These are phyloP conservation scores for Sarocladium brachiariae DNA, from an alignment of 2,329 filamentous ascomycete species.

Conservation along the genomic window DNA sequence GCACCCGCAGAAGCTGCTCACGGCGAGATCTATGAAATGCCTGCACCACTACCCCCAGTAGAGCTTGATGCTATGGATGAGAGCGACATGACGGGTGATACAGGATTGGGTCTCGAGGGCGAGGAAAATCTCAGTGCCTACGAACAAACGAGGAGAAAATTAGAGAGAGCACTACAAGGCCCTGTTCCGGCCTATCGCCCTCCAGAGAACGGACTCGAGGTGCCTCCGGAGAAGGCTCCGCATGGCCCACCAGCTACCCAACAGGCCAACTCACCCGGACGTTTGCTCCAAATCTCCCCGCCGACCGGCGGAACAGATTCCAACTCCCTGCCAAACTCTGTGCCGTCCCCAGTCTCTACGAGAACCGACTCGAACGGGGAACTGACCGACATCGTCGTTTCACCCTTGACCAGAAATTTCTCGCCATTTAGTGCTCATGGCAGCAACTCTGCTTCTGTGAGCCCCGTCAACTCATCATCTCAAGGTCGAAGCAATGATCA, in stretches of 20 bases:
- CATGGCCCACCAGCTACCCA: neutral
- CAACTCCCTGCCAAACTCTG: constrained; percentile 1
- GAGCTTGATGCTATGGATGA: constrained; percentile 42
- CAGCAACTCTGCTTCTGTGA: neutral
- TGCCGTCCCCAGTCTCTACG: constrained; percentile 7
- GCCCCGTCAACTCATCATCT: neutral
- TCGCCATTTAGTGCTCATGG: neutral
- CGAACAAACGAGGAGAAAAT: constrained; percentile 42
- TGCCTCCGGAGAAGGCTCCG: constrained; percentile 23
- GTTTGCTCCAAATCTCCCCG: neutral
- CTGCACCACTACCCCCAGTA: constrained; percentile 36
- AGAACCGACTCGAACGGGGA: constrained; percentile 2
- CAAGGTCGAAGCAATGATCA: constrained; percentile 13
- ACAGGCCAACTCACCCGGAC: neutral
- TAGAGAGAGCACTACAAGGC: constrained; percentile 44
- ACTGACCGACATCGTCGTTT: neutral
- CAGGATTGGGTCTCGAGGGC: constrained; percentile 34
- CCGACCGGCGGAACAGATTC: constrained; percentile 2
- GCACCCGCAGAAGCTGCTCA: constrained; percentile 33
- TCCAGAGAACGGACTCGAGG: constrained; percentile 22
- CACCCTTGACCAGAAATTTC: neutral
- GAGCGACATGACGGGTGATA: constrained; percentile 29
- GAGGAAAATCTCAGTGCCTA: constrained; percentile 38
- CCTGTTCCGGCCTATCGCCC: constrained; percentile 43
- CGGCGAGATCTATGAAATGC: constrained; percentile 46